Evolutionary conservation across 1,284 basidiomycete genomes (phyloP).

Genomic region (Thecaphora thlaspeos): DNA sequence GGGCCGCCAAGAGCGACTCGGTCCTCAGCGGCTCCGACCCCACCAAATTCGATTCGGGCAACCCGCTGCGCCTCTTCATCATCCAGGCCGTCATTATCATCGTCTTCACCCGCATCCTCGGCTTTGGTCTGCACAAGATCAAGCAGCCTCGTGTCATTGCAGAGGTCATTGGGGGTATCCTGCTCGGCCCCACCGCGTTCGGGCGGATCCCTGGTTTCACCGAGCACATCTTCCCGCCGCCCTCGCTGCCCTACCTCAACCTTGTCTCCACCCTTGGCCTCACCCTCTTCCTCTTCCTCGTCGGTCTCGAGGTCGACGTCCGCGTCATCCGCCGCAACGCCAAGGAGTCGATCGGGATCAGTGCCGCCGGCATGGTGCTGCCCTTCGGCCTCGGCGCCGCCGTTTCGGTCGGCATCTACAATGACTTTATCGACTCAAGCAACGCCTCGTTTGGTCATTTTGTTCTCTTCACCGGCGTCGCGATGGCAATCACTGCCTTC

Average conservation of each 20-base stretch:
- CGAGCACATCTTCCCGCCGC: slow-evolving; percentile 49
- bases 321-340: slow-evolving; percentile 66
- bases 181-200: slow-evolving; percentile 62
- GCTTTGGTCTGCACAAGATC: slow-evolving; percentile 67
- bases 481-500: slow-evolving; percentile 83
- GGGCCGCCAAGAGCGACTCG: slow-evolving; percentile 38
- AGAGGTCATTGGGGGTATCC: slow-evolving; percentile 79
- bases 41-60: slow-evolving; percentile 63
- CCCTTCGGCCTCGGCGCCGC: slow-evolving; percentile 84
- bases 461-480: slow-evolving; percentile 88
- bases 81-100: slow-evolving; percentile 69
- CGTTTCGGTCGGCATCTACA: slow-evolving; percentile 76
- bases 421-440: slow-evolving; percentile 68
- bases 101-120: slow-evolving; percentile 70
- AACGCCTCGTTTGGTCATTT: slow-evolving; percentile 76
- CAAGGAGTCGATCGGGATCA: slow-evolving; percentile 60
- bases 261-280: slow-evolving; percentile 86
- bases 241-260: slow-evolving; percentile 74
- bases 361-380: slow-evolving; percentile 68
- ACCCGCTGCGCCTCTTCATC: slow-evolving; percentile 80
- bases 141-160: slow-evolving; percentile 83
- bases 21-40: slow-evolving; percentile 71
- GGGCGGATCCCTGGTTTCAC: slow-evolving; percentile 53
- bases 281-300: slow-evolving; percentile 69
- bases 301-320: slow-evolving; percentile 87